A percentile compares a stretch with the other conserved stretches of the same genome.
These are phyloP conservation scores for Cladophialophora bantiana DNA, from an alignment of 2,329 filamentous ascomycete genomes.

Conservation along the genomic window DNA sequence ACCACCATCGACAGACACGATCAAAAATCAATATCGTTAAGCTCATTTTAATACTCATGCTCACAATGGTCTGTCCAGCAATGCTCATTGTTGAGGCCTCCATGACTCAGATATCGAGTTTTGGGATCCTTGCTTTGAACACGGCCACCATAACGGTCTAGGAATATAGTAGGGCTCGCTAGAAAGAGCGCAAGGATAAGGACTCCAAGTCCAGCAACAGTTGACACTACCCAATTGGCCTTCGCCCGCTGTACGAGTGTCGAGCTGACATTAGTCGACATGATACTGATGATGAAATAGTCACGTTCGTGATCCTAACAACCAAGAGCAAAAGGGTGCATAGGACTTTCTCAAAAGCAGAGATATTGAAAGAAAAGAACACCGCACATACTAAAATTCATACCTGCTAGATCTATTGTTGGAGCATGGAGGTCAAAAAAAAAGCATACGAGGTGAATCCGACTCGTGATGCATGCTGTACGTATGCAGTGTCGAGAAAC, in stretches of 20 bases:
- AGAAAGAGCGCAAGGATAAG: neutral
- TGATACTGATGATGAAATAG: neutral
- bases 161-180: neutral
- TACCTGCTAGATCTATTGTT: neutral
- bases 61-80: slow-evolving; percentile 6
- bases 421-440: too few species aligned
- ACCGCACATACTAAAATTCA: neutral
- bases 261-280: neutral
- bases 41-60: neutral
- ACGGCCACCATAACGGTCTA: neutral
- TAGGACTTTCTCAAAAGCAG: neutral
- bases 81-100: slow-evolving; percentile 7
- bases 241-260: neutral
- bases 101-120: slow-evolving; percentile 1
- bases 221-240: neutral
- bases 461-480: neutral
- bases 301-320: neutral
- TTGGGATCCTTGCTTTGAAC: slow-evolving; percentile 1
- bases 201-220: neutral
- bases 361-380: neutral
- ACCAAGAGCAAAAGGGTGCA: neutral
- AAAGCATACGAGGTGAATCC: too few species aligned
- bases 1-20: neutral
- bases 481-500: neutral
- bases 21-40: neutral